phyloP scores from a whole-genome alignment of 164 flowering plant genomes.

The Umbilicus rupestris region DNA sequence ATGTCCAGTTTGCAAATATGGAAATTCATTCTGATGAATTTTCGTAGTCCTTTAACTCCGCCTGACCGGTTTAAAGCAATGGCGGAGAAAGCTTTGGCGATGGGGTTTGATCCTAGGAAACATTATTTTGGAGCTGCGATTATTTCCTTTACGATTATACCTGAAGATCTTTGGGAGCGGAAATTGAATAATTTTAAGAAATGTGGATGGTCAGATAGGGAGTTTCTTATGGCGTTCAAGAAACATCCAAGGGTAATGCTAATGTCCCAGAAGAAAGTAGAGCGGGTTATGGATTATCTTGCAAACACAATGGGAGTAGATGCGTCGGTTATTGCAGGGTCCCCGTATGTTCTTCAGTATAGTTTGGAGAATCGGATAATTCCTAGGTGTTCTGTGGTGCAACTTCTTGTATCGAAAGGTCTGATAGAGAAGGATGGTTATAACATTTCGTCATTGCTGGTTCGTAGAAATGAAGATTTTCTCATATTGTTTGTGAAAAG shows the following conservation, averaged over 20 bases:
- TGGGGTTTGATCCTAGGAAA: constrained; percentile 7
- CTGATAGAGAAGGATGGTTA: background rate
- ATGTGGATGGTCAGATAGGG: constrained; percentile 17
- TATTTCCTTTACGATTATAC: background rate
- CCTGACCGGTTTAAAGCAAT: constrained; percentile 2
- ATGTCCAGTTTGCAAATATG: background rate
- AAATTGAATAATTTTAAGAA: constrained; percentile 9
- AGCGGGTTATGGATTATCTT: constrained; percentile 11
- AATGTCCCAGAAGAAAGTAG: constrained; percentile 13
- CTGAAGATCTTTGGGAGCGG: constrained; percentile 3
- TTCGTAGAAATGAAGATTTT: background rate
- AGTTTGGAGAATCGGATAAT: constrained; percentile 10
- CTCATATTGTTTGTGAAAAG: background rate
- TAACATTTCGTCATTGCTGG: background rate
- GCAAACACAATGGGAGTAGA: constrained; percentile 14
- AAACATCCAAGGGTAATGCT: constrained; percentile 11
- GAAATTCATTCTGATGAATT: background rate
- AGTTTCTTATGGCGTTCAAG: constrained; percentile 10
- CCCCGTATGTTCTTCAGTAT: background rate
- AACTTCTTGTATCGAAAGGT: background rate
- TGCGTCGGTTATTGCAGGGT: background rate
- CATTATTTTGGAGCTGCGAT: background rate
- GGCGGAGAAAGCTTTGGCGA: background rate
- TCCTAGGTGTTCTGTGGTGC: constrained; percentile 1
- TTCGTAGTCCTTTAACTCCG: background rate